Base-by-base conservation (phyloP, 306 rosid species). In the Rosa lucieae region DNA sequence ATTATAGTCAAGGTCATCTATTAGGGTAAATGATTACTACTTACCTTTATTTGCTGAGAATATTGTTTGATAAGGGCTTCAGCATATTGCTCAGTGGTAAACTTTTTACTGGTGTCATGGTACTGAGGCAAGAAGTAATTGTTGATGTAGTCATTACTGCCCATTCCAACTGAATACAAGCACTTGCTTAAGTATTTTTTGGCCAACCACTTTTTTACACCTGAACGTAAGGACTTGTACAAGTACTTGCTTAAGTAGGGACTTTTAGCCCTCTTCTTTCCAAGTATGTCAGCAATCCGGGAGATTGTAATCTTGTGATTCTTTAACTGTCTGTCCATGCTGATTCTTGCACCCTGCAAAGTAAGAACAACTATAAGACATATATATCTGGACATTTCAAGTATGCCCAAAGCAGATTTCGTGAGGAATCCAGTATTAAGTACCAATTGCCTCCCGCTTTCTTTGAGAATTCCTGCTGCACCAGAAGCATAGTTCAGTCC, bases 401-500 rank as follows among this genome's bases (percentile, higher is more conserved):
- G n/a, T 15, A 1, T 17, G 58, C 58, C n/a, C 2, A 47, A 70
- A 11, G n/a, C 42, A 46, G 5, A 49, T 11, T 15, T 20, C 13
- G 12, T 29, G 15, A 13, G 4, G 21, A 58, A n/a, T 7, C 21
- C 0, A 21, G 44, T 17, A 8, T 56, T 3, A 53, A 8, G 70
- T 72, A 82, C 85, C 85, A 63, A 0, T 14, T 79, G 82, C 12
- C 8, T 52, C 3, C 96, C 96, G 0, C 83, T 85, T 21, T 85
- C 89, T 0, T 2, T 5, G 58, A 72, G 86, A 67, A 93, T 89
- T 17, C 96, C 96, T 0, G 93, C 87, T 13, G 79, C 35, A 3
- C 92, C 96, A 3, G 96, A 93, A 55, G 97, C 97, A 75, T 93
- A 93, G 47, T 93, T 93, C 20, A 88, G 90, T 6, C 97, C 96